phyloP scores from a whole-genome alignment of 2,329 filamentous ascomycete species.

The Curvularia verruculosa region DNA sequence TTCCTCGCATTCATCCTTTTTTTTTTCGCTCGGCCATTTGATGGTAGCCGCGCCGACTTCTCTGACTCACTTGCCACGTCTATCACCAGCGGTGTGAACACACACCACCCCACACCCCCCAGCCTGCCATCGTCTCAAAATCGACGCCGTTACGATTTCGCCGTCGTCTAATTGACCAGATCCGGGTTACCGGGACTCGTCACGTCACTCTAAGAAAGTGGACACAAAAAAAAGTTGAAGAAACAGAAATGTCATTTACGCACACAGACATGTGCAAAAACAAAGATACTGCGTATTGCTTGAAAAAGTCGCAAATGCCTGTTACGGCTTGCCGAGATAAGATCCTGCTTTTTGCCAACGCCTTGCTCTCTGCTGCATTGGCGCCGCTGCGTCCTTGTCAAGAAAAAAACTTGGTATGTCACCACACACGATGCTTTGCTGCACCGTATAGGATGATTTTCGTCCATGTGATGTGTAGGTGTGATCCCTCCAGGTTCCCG shows the following conservation, averaged over 20 bases:
- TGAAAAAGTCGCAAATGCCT: not conserved
- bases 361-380: not conserved
- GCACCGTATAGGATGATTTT: slow-evolving; percentile 5
- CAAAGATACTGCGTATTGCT: not conserved
- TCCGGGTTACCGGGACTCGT: slow-evolving; percentile 20
- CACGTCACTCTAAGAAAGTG: slow-evolving; percentile 3
- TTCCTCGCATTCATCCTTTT: not conserved
- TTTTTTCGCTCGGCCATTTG: slow-evolving; percentile 2
- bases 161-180: slow-evolving; percentile 13
- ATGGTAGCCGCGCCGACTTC: not conserved
- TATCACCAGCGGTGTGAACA: slow-evolving; percentile 16
- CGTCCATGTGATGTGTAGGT: slow-evolving; percentile 6
- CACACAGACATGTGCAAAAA: not conserved
- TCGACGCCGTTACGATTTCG: slow-evolving; percentile 13
- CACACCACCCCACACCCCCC: too few species aligned
- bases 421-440: not conserved
- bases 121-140: slow-evolving; percentile 15
- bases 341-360: not conserved
- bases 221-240: not conserved
- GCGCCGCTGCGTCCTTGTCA: slow-evolving; percentile 7
- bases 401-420: not conserved
- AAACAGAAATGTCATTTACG: not conserved
- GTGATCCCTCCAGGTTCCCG: slow-evolving; percentile 6
- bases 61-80: slow-evolving; percentile 17
- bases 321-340: not conserved